Base-by-base conservation (phyloP, 2,329 filamentous ascomycete genomes). In the Aspergillus terreus region DNA sequence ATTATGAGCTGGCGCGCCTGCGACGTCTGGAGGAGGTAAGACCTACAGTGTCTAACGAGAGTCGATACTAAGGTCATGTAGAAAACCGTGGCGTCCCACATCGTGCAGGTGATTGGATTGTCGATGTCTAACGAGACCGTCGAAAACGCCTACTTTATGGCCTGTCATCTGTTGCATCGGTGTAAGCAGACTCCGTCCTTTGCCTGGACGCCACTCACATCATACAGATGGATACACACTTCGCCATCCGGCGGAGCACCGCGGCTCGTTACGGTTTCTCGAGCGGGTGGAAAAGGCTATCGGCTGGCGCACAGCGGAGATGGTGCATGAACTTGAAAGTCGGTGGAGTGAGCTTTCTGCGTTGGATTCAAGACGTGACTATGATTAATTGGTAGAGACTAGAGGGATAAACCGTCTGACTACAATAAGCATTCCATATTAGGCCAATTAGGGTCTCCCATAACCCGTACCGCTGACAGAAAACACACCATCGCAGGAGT, bases 41-140 rank as follows among this genome's bases (percentile, higher is more conserved):
- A 38, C 6, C 30, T 7, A 6, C 4, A n/a, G 19, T 35, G 10
- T 14, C 40, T 19, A 7, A 21, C 40, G 4, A 19, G 9, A 2
- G 30, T 17, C 15, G 12, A 21, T 19, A 10, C n/a, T 21, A 46
- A 33, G 14, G 9, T 14, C 7, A 6, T 6, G 23, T 38, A 68
- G 67, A 63, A 55, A 57, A 60, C 54, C 4, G 67, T 69, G 17
- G 63, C 65, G 5, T 57, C 54, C 4, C 63, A 69, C 50, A 45
- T 70, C 2, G 46, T 62, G 1, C 63, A 57, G 33, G 65, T 67
- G 3, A 62, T 70, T 12, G 67, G 67, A 4, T 51, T 70, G 9
- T 66, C 67, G 0, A 57, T 60, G 21, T 69, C 67, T 9, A 70
- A 70, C 25, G 67, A 69, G 50, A 65, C 57, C 6, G 66, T 69